phyloP scores from a whole-genome alignment of 352 stramenopile species.

The Globisporangium echinulatum region DNA sequence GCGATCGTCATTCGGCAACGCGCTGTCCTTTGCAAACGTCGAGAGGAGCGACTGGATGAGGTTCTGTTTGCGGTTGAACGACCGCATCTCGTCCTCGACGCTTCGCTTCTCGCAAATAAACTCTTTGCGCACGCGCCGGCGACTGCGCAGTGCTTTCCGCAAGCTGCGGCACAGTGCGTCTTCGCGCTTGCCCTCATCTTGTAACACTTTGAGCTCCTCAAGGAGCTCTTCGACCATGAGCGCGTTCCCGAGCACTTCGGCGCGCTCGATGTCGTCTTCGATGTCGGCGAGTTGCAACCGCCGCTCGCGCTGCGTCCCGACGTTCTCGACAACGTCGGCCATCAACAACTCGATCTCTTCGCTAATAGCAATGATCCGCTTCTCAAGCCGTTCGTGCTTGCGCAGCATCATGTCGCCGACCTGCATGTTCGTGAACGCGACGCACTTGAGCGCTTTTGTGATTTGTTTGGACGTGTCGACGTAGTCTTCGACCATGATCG shows the following conservation, averaged over 20 bases:
- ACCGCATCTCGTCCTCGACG: conserved; percentile 37
- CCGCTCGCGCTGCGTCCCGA: conserved; percentile 38
- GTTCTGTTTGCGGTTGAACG: conserved; percentile 49
- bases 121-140: conserved; percentile 25
- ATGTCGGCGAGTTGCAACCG: conserved; percentile 37
- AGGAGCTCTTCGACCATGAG: conserved; percentile 41
- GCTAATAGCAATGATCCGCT: conserved; percentile 30
- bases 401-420: conserved; percentile 48
- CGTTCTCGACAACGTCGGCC: conserved; percentile 44
- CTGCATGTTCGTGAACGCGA: conserved; percentile 56
- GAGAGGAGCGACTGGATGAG: conserved; percentile 51
- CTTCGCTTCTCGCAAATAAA: conserved; percentile 26
- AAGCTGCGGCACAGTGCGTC: conserved; percentile 38
- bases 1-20: conserved; percentile 1
- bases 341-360: conserved; percentile 53
- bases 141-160: conserved; percentile 32
- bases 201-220: conserved; percentile 39
- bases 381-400: conserved; percentile 38
- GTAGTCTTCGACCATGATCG: conserved; percentile 23
- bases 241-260: conserved; percentile 42
- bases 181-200: conserved; percentile 40
- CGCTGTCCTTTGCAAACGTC: conserved; percentile 31
- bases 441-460: conserved; percentile 60
- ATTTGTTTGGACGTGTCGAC: conserved; percentile 49
- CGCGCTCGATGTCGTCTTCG: conserved; percentile 46